Conservation (phyloP, 2,329 filamentous ascomycete species). For the Scytalidium sp. region DNA sequence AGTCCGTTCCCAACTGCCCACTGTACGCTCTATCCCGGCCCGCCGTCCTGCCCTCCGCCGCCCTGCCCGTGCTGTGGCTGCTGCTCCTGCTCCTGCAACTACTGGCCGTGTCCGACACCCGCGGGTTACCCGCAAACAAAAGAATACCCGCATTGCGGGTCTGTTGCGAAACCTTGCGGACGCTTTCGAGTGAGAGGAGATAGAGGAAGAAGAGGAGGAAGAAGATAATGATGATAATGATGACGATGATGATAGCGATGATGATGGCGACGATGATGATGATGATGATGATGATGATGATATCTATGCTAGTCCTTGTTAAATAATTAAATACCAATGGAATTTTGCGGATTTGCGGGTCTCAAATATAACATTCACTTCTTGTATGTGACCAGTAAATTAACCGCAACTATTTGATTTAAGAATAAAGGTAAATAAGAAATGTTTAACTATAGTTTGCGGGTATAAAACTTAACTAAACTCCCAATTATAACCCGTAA, state of each 20-base stretch:
- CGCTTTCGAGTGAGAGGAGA: constrained; percentile 1
- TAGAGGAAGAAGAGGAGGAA: background rate
- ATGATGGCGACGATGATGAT: background rate
- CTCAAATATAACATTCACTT: too few relatives aligned
- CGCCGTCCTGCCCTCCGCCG: background rate
- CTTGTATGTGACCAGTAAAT: too few relatives aligned
- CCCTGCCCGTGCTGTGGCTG: background rate
- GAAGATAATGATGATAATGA: background rate
- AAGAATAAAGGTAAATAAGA: too few relatives aligned
- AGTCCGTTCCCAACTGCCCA: background rate
- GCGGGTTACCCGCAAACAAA: background rate
- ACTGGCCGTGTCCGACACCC: background rate
- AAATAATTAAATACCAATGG: too few relatives aligned
- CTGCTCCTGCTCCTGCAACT: background rate
- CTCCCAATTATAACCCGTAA: too few relatives aligned
- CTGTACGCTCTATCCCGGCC: background rate
- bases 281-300: background rate
- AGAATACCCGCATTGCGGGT: background rate
- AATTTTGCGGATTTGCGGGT: too few relatives aligned
- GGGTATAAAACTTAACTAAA: too few relatives aligned
- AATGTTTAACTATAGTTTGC: too few relatives aligned
- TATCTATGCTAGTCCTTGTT: too few relatives aligned
- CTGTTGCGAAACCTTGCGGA: background rate
- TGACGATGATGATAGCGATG: background rate
- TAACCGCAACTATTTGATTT: too few relatives aligned